Percentiles rank a stretch among this genome's conserved stretches.
phyloP scores from a whole-genome alignment of 257 asterid genomes.

The Solanum ahanhuiri region DNA sequence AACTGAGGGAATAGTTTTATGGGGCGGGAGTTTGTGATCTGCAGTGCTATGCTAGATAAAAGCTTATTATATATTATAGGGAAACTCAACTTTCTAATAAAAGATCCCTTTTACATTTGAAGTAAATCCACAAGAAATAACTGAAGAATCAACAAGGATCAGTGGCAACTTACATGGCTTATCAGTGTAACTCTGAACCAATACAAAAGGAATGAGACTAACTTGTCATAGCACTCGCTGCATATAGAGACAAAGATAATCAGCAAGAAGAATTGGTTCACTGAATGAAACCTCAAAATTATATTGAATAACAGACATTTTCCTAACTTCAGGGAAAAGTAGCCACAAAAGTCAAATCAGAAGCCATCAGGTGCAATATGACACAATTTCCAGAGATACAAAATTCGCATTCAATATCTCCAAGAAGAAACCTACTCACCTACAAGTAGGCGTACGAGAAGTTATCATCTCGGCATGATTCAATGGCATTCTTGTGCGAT shows the following conservation, averaged over 20 bases:
- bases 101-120: neutral
- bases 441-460: conserved; percentile 58
- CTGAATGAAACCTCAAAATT: neutral
- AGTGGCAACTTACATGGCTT: conserved; percentile 40
- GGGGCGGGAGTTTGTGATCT: neutral
- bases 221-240: conserved; percentile 82
- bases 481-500: conserved; percentile 66
- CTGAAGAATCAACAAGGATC: neutral
- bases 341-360: neutral
- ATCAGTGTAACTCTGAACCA: conserved; percentile 89
- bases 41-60: neutral
- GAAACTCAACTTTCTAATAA: neutral
- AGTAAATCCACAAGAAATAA: neutral
- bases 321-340: neutral
- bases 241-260: conserved; percentile 6
- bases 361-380: neutral
- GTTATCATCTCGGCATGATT: conserved; percentile 72
- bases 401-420: neutral
- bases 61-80: neutral
- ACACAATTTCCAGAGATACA: neutral
- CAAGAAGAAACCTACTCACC: conserved; percentile 28
- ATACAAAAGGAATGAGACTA: conserved; percentile 78
- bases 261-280: neutral
- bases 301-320: neutral
- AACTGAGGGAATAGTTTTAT: neutral